phyloP scores from a whole-genome alignment of 495 filamentous ascomycete species.

The Penicillium macrosclerotiorum region DNA sequence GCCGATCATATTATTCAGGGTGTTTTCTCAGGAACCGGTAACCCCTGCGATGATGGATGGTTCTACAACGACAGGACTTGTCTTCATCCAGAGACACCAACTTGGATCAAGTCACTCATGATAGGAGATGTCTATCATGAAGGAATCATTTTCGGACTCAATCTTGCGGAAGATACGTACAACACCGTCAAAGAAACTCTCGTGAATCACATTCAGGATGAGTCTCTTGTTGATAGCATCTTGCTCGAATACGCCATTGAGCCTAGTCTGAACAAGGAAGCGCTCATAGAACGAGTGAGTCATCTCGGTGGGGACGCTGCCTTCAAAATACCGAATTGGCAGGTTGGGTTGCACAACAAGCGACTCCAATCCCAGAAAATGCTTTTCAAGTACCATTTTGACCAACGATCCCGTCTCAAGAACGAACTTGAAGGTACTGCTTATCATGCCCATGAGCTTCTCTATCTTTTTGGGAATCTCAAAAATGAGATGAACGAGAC shows the following conservation, averaged over 20 bases:
- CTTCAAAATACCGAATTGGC: slow-evolving; percentile 30
- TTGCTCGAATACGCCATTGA: slow-evolving; percentile 20
- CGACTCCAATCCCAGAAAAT: not conserved
- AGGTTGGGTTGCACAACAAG: not conserved
- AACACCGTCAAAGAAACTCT: slow-evolving; percentile 14
- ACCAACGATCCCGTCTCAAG: slow-evolving; percentile 26
- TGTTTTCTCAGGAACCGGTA: slow-evolving; percentile 23
- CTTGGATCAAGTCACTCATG: slow-evolving; percentile 29
- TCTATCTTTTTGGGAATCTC: slow-evolving; percentile 31
- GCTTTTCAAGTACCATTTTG: slow-evolving; percentile 28
- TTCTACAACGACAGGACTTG: too few species aligned
- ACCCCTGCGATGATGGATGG: slow-evolving; percentile 31
- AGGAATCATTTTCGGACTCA: slow-evolving; percentile 32
- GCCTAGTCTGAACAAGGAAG: slow-evolving; percentile 2
- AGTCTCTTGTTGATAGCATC: slow-evolving; percentile 16
- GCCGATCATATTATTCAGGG: slow-evolving; percentile 27
- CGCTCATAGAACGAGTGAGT: slow-evolving; percentile 19
- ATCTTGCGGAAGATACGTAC: slow-evolving; percentile 22
- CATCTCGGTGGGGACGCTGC: slow-evolving; percentile 31
- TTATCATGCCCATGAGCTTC: slow-evolving; percentile 32
- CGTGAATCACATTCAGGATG: slow-evolving; percentile 10
- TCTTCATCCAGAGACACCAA: slow-evolving; percentile 12
- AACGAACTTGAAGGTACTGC: slow-evolving; percentile 28
- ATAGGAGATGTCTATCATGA: slow-evolving; percentile 34
- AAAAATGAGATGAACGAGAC: slow-evolving; percentile 19